Evolutionary conservation across 164 flowering plant species (phyloP).

Genomic region (Nymphaea thermarum): DNA sequence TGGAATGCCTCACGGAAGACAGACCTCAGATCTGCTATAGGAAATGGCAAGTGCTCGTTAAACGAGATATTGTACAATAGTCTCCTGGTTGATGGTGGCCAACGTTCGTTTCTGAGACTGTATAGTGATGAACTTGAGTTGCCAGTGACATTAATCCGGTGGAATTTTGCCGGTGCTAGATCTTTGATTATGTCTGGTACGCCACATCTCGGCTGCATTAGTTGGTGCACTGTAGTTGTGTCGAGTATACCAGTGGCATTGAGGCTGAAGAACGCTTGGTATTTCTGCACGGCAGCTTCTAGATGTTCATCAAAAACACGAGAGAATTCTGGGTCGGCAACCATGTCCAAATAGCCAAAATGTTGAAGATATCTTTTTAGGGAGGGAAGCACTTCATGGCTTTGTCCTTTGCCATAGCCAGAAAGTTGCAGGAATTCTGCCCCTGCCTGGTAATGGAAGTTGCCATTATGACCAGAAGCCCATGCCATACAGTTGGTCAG

Average conservation of each 20-base stretch:
- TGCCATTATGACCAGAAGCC: too few relatives aligned
- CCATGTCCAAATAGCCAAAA: constrained; percentile 44
- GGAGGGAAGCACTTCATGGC: too few relatives aligned
- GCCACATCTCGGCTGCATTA: constrained; percentile 61
- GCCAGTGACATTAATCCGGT: constrained; percentile 24
- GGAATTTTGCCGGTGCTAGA: constrained; percentile 10
- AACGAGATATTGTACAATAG: constrained; percentile 58
- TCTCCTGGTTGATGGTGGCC: constrained; percentile 25
- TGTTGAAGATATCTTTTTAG: constrained; percentile 48
- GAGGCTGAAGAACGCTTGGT: constrained; percentile 48
- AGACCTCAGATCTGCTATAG: constrained; percentile 19
- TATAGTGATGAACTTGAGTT: neutral
- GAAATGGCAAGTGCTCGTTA: constrained; percentile 12
- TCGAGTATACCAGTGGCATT: constrained; percentile 36
- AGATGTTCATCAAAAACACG: constrained; percentile 32
- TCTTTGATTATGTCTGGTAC: constrained; percentile 32
- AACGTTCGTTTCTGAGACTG: constrained; percentile 22
- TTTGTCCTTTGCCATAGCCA: too few relatives aligned
- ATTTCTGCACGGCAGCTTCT: constrained; percentile 37
- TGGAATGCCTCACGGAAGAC: constrained; percentile 40
- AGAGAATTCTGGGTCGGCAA: constrained; percentile 6
- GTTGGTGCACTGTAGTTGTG: constrained; percentile 20
- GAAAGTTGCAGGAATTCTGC: too few relatives aligned
- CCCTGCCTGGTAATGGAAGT: too few relatives aligned
- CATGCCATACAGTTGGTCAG: too few relatives aligned